Conservation (phyloP, 768 basidiomycete species). For the Mycena epipterygia region DNA sequence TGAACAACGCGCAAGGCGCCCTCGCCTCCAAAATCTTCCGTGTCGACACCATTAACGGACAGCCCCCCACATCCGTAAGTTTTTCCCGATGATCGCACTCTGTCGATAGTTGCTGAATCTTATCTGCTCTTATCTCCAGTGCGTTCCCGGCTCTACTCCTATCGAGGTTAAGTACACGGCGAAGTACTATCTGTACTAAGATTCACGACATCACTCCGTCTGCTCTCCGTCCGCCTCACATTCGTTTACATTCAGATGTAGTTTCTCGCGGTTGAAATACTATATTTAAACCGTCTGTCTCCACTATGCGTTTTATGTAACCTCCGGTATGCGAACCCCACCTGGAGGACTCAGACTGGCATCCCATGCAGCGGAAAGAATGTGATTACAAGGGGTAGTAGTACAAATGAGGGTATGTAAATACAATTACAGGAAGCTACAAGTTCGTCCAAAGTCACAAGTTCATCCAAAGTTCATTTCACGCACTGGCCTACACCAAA, state of each 20-base stretch:
- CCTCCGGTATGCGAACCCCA: too few species aligned
- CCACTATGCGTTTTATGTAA: too few species aligned
- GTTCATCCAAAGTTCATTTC: too few species aligned
- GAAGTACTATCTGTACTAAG: conserved; percentile 24
- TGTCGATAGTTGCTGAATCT: too few species aligned
- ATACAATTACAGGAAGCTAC: background rate
- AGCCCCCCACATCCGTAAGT: conserved; percentile 49
- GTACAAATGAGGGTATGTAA: conserved; percentile 1
- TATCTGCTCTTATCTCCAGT: background rate
- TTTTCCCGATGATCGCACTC: background rate
- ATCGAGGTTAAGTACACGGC: conserved; percentile 25
- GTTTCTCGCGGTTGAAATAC: too few species aligned
- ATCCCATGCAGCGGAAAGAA: too few species aligned
- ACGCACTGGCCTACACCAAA: background rate
- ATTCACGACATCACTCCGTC: background rate
- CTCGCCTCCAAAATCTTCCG: conserved; percentile 47
- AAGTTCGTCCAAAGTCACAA: background rate
- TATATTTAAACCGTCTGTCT: too few species aligned
- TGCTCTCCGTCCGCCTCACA: background rate
- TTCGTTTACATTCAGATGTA: background rate
- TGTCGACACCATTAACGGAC: conserved; percentile 13
- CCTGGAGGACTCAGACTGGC: too few species aligned
- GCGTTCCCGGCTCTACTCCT: conserved; percentile 11
- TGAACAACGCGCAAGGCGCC: conserved; percentile 49
- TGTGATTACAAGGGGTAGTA: background rate